These are phyloP conservation scores for Fusarium burgessii DNA, from an alignment of 2,329 filamentous ascomycete genomes.

Conservation along the genomic window DNA sequence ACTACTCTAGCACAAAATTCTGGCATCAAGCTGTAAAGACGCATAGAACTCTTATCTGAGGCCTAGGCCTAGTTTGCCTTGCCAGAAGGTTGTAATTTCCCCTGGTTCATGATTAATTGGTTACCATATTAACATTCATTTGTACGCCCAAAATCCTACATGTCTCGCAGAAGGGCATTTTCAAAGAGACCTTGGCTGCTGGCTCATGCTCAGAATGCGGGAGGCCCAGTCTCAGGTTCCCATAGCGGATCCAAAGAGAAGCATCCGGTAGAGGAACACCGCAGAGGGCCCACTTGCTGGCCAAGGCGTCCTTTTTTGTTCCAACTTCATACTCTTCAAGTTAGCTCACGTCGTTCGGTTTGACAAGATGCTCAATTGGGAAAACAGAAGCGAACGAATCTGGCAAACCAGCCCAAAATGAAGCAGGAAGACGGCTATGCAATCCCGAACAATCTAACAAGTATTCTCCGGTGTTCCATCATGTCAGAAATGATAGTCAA, in stretches of 20 bases:
- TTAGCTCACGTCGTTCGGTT: constrained; percentile 30
- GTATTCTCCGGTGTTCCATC: constrained; percentile 8
- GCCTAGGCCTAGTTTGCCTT: constrained; percentile 7
- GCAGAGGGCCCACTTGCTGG: constrained; percentile 27
- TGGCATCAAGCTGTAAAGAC: neutral
- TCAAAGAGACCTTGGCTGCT: neutral
- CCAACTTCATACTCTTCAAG: constrained; percentile 12
- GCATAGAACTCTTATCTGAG: neutral
- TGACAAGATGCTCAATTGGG: constrained; percentile 50
- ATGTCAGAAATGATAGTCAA: neutral
- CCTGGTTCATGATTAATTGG: constrained; percentile 35
- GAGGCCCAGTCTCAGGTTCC: constrained; percentile 8
- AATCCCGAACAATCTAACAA: constrained; percentile 3
- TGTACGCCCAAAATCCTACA: constrained; percentile 26
- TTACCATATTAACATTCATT: constrained; percentile 39
- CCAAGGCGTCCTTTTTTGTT: constrained; percentile 23
- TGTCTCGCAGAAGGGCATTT: constrained; percentile 34
- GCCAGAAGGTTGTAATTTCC: neutral
- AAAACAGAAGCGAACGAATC: constrained; percentile 58
- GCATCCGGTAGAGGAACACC: constrained; percentile 36
- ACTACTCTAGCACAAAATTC: neutral
- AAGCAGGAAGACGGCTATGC: constrained; percentile 23
- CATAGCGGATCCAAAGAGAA: constrained; percentile 34
- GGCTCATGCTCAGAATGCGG: neutral
- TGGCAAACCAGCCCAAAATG: constrained; percentile 44